Evolutionary conservation across 169 alveolate genomes (phyloP), one percentile per base, ranked within the genome.

Genomic region (Theileria orientalis): DNA sequence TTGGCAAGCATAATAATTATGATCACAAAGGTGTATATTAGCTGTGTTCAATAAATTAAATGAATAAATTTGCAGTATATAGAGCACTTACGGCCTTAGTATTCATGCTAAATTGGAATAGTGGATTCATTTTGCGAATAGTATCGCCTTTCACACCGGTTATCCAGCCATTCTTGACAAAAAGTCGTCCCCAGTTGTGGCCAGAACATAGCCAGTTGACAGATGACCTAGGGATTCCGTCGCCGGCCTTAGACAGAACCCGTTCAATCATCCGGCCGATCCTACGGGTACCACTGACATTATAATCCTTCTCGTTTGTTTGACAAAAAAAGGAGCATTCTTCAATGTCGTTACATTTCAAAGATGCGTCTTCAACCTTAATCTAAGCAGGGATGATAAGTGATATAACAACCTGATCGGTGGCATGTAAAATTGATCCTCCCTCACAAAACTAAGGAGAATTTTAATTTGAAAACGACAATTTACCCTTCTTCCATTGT

Each of bases 101-200:
- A 66, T 76, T 76, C 67, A 76, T 67, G 60, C 64, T 42, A 1
- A 76, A 67, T 19, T 51, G 37, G 69, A 46, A 76, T 42, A 64
- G 46, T 21, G 59, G 69, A 79, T 71, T 64, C 60, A 69, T 57
- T 14, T 69, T 40, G 19, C 76, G 62, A 32, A 76, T 13, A 3
- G 9, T 54, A n/a, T 32, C 19, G 47, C 86, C 86, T 51, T 76
- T 76, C 30, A 76, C 68, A 11, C 74, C 86, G 30, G 86, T 76
- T 5, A 76, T 56, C 86, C 86, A 76, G n/a, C 86, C 86, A 23
- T 76, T 68, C 79, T 76, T 76, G 37, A 74, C 79, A 30, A 66
- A 76, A 19, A 76, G 73, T 23, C 44, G 40, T 13, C 42, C 49
- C 86, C 86, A 76, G 3, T 75, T 75, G 29, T 47, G 19, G 40